These are phyloP conservation scores for Phanerochaete sordida DNA, from an alignment of 768 basidiomycete genomes.

Conservation along the genomic window DNA sequence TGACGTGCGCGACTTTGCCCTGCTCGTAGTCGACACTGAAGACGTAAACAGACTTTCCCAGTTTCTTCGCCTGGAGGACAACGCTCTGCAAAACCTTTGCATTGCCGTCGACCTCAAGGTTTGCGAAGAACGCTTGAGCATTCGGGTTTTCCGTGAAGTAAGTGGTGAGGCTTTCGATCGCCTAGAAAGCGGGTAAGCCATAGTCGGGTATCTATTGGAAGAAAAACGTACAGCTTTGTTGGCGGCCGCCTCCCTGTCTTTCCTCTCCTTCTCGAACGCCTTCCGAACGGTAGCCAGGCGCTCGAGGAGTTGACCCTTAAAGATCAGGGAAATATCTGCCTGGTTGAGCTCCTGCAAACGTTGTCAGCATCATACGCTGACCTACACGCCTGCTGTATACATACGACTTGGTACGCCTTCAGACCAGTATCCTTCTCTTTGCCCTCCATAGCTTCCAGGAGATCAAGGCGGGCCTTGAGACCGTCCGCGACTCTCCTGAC, in stretches of 20 bases:
- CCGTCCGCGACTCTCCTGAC: slow-evolving; percentile 66
- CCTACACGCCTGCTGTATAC: no score
- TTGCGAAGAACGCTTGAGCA: slow-evolving; percentile 64
- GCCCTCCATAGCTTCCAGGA: slow-evolving; percentile 55
- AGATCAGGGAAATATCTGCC: slow-evolving; percentile 82
- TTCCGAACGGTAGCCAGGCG: slow-evolving; percentile 69
- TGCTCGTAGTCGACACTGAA: slow-evolving; percentile 72
- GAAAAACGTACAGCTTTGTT: slow-evolving; percentile 62
- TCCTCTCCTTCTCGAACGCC: slow-evolving; percentile 79
- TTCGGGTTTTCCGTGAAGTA: slow-evolving; percentile 79
- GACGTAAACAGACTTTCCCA: slow-evolving; percentile 83
- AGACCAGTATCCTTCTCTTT: slow-evolving; percentile 86
- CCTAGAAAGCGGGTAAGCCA: slow-evolving; percentile 22
- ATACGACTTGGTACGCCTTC: slow-evolving; percentile 74
- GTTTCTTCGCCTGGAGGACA: slow-evolving; percentile 73
- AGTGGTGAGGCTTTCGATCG: slow-evolving; percentile 60
- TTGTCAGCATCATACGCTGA: slow-evolving; percentile 3
- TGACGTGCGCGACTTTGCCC: slow-evolving; percentile 83
- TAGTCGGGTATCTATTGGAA: not conserved
- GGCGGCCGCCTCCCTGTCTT: slow-evolving; percentile 72
- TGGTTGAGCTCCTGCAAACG: slow-evolving; percentile 77
- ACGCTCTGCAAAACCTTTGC: slow-evolving; percentile 80
- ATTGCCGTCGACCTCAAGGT: slow-evolving; percentile 78
- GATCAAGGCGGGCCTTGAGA: slow-evolving; percentile 59
- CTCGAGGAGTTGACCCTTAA: slow-evolving; percentile 78